These are phyloP conservation scores for Quaeritorhiza haematococci DNA, from an alignment of 371 early-diverging fungal genomes.

Conservation along the genomic window DNA sequence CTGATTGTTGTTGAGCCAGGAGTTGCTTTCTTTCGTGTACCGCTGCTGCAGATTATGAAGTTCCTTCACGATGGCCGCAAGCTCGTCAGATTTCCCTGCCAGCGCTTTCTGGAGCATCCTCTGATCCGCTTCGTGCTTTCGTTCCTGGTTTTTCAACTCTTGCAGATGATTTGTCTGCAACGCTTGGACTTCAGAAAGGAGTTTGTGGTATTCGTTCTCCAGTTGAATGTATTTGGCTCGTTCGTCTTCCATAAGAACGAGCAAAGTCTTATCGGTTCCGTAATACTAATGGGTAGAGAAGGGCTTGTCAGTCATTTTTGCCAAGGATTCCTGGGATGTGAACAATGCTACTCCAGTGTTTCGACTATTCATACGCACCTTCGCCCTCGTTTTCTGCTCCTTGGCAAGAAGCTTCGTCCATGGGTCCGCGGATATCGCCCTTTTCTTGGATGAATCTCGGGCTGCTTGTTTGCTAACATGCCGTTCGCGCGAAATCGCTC, in stretches of 20 bases:
- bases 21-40: constrained; percentile 22
- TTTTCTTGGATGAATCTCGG: background rate
- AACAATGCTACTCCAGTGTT: background rate
- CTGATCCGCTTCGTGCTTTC: constrained; percentile 19
- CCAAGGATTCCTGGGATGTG: background rate
- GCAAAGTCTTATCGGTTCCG: constrained; percentile 34
- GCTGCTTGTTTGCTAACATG: no score
- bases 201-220: constrained; percentile 39
- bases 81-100: constrained; percentile 29
- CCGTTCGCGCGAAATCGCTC: background rate
- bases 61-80: constrained; percentile 16
- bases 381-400: constrained; percentile 16
- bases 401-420: constrained; percentile 13
- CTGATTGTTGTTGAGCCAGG: constrained; percentile 23
- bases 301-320: background rate
- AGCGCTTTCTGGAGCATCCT: constrained; percentile 25
- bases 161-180: constrained; percentile 35
- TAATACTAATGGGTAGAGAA: constrained; percentile 19
- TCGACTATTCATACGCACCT: constrained; percentile 9
- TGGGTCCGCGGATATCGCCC: constrained; percentile 8
- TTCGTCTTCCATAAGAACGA: constrained; percentile 43
- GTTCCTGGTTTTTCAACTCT: constrained; percentile 31
- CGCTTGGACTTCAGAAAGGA: constrained; percentile 38
- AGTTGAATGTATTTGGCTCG: constrained; percentile 32
- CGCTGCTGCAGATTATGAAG: constrained; percentile 18